Base-by-base conservation (phyloP, 768 basidiomycete species). In the Lactarius evosmus region DNA sequence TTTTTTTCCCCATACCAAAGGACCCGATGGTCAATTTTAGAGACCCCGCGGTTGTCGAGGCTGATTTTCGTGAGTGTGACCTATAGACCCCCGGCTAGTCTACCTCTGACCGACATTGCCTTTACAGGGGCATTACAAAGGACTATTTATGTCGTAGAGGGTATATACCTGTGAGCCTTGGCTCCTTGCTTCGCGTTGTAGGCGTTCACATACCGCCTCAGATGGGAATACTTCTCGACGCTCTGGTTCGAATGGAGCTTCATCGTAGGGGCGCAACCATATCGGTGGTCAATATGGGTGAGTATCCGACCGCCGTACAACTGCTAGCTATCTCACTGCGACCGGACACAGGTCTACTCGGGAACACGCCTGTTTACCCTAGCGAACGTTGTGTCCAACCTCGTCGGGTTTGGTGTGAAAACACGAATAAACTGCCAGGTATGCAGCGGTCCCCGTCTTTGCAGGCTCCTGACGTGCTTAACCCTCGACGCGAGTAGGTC, bases 241-340 rank as follows among this genome's bases (percentile, higher is more conserved):
- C n/a, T 66, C 12, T 55, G 62, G 62, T 66, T 58, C 9, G 66
- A 66, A 34, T 64, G 66, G 66, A 41, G 46, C 36, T 60, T 66
- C 56, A 36, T 66, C 44, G 44, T 27, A 4, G 8, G 58, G 51
- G 33, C 36, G n/a, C 51, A 54, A 30, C 46, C 52, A 7, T 65
- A 64, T 25, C 66, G 62, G 1, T 66, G 62, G 66, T 54, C 66
- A 36, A 46, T 65, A 54, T 66, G 66, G 66, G 66, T 64, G 30
- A 33, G 66, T 49, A 53, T 22, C 40, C 44, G 14, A 38, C 17
- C 11, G 38, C 30, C 12, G 16, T 38, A 32, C 17, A 46, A n/a
- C n/a, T 6, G 34, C 17, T 36, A 33, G 25, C 22, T 56, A 30
- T 11, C 46, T 32, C 29, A 41, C 50, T 11, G 27, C 17, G 40